phyloP scores from a whole-genome alignment of 164 flowering plant genomes.

The Piper betle region DNA sequence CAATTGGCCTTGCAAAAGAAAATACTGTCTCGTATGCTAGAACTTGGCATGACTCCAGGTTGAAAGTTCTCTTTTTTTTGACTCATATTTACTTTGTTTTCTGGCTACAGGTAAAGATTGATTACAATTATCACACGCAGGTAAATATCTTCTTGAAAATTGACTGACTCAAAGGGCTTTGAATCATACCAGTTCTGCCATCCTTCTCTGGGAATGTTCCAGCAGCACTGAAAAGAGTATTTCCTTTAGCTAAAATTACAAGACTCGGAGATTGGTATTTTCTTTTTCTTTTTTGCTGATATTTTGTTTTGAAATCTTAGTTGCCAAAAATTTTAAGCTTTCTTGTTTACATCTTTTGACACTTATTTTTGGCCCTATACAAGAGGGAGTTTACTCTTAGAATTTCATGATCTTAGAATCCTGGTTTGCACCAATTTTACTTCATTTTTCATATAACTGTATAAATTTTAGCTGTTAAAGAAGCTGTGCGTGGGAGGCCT shows the following conservation, averaged over 20 bases:
- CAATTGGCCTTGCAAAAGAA: constrained; percentile 72
- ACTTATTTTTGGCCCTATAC: no score
- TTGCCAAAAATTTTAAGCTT: no score
- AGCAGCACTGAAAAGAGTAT: constrained; percentile 50
- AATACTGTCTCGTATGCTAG: constrained; percentile 73
- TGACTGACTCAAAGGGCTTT: not conserved
- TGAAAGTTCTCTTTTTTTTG: constrained; percentile 4
- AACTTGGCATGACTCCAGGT: constrained; percentile 99
- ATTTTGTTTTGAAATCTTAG: not conserved
- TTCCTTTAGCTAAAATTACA: constrained; percentile 78
- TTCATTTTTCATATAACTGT: no score
- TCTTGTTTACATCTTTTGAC: no score
- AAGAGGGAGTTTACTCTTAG: no score
- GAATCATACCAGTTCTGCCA: constrained; percentile 55
- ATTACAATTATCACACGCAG: not conserved
- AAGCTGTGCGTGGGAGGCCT: no score
- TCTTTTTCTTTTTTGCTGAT: not conserved
- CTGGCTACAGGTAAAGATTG: not conserved
- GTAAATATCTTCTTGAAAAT: not conserved
- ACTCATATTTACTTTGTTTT: not conserved
- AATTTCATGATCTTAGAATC: no score
- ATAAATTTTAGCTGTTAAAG: no score
- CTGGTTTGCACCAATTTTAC: no score
- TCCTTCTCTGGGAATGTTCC: constrained; percentile 98
- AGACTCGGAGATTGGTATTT: constrained; percentile 87